phyloP scores from a whole-genome alignment of 306 rosid genomes.

The Cicer arietinum region DNA sequence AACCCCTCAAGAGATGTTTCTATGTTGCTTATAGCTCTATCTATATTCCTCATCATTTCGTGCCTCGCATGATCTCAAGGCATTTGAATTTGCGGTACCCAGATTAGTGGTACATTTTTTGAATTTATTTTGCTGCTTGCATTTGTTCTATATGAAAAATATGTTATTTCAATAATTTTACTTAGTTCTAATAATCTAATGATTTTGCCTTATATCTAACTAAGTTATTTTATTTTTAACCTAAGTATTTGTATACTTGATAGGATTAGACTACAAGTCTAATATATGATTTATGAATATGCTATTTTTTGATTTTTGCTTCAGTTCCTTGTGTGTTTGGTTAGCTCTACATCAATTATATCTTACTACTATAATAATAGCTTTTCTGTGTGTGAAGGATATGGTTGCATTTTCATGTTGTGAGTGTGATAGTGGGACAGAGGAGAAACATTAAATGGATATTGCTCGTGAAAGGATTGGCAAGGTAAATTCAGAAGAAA shows the following conservation, averaged over 20 bases:
- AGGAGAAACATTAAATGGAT: slow-evolving; percentile 93
- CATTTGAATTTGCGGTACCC: too few species aligned
- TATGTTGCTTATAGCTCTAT: too few species aligned
- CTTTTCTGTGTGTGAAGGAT: slow-evolving; percentile 57
- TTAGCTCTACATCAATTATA: slow-evolving; percentile 10
- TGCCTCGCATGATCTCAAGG: too few species aligned
- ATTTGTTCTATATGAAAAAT: too few species aligned
- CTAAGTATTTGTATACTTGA: too few species aligned
- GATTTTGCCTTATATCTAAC: neutral
- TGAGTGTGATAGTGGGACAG: slow-evolving; percentile 56
- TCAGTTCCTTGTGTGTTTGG: neutral
- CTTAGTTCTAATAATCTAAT: neutral
- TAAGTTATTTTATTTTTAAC: too few species aligned
- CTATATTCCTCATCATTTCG: too few species aligned
- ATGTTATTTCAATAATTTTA: too few species aligned
- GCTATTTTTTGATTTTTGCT: neutral
- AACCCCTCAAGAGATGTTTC: too few species aligned
- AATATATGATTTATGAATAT: slow-evolving; percentile 8
- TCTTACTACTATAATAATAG: slow-evolving; percentile 2
- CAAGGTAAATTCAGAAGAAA: too few species aligned
- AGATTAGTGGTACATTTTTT: too few species aligned
- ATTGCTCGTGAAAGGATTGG: slow-evolving; percentile 55
- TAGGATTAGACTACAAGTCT: neutral
- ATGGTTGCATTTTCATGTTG: slow-evolving; percentile 97
- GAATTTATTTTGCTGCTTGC: too few species aligned